A percentile compares a stretch with the other conserved stretches of the same genome.
Evolutionary conservation across 2,329 filamentous ascomycete genomes (phyloP).

Genomic region (Aureobasidium vineae): DNA sequence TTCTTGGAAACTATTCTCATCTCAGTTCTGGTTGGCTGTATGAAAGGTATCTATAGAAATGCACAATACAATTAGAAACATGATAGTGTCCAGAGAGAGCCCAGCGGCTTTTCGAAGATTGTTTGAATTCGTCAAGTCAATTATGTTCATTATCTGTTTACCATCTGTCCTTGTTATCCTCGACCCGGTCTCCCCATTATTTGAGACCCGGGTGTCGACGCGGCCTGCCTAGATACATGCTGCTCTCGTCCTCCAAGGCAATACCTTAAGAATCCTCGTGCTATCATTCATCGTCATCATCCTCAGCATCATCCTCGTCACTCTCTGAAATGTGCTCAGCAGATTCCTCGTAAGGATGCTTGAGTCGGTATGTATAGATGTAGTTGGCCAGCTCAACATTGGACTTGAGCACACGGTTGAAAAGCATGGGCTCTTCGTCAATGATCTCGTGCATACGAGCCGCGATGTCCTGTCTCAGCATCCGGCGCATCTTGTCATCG

Average conservation of each 20-base stretch:
- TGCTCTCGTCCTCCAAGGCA: background rate
- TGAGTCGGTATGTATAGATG: background rate
- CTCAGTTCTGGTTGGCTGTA: background rate
- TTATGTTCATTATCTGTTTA: background rate
- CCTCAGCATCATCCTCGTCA: background rate
- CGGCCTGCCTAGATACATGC: background rate
- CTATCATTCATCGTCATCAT: conserved; percentile 3
- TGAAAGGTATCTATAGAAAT: background rate
- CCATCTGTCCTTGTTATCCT: background rate
- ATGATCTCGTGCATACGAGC: background rate
- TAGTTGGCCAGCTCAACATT: background rate
- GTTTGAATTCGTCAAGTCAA: background rate
- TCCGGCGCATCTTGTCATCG: conserved; percentile 10
- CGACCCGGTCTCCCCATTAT: background rate
- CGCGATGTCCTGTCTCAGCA: background rate
- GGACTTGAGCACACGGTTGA: background rate
- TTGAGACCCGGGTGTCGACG: background rate
- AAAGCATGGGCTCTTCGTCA: background rate
- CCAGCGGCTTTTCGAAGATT: background rate
- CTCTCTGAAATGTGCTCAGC: background rate
- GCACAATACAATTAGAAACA: background rate
- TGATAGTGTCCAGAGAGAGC: background rate
- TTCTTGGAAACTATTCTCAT: background rate
- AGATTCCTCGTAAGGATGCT: background rate
- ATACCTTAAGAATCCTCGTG: background rate